Evolutionary conservation across 2,329 filamentous ascomycete species (phyloP).

Genomic region (Helotiales sp.): DNA sequence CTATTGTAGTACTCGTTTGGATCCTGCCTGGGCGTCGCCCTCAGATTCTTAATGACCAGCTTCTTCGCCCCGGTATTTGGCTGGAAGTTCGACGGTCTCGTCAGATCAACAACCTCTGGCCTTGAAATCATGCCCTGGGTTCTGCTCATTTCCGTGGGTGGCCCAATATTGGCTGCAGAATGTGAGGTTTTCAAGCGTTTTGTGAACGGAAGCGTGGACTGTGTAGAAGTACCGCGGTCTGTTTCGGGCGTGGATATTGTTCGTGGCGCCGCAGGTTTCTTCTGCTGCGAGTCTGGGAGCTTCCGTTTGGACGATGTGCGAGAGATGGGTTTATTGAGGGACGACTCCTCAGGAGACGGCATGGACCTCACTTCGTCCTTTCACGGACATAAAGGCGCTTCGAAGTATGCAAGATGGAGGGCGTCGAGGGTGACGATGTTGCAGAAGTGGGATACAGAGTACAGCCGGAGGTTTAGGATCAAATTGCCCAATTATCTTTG

Average conservation of each 20-base stretch:
- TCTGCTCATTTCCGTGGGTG: conserved; percentile 27
- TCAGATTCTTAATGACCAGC: conserved; percentile 91
- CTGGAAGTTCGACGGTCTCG: conserved; percentile 52
- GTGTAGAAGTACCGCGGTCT: neutral
- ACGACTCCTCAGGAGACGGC: conserved; percentile 29
- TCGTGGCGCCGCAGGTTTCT: conserved; percentile 4
- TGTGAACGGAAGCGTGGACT: conserved; percentile 38
- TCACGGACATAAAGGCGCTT: conserved; percentile 26
- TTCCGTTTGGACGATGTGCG: conserved; percentile 28
- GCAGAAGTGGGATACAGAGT: neutral
- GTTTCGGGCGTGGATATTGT: neutral
- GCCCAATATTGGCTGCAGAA: conserved; percentile 39
- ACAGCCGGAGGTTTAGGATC: neutral
- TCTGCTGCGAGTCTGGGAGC: conserved; percentile 17
- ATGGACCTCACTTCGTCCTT: conserved; percentile 32
- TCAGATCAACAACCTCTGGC: conserved; percentile 27
- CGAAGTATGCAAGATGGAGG: neutral
- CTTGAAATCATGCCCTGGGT: conserved; percentile 15
- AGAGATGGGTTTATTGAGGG: conserved; percentile 23
- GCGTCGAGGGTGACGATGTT: neutral
- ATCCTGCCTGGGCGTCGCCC: conserved; percentile 57
- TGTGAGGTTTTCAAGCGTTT: conserved; percentile 75
- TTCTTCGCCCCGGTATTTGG: conserved; percentile 78
- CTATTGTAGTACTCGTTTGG: conserved; percentile 77
- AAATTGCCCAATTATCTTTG: neutral